Base-by-base conservation (phyloP, 768 basidiomycete species). In the Tricholoma flavovirens region DNA sequence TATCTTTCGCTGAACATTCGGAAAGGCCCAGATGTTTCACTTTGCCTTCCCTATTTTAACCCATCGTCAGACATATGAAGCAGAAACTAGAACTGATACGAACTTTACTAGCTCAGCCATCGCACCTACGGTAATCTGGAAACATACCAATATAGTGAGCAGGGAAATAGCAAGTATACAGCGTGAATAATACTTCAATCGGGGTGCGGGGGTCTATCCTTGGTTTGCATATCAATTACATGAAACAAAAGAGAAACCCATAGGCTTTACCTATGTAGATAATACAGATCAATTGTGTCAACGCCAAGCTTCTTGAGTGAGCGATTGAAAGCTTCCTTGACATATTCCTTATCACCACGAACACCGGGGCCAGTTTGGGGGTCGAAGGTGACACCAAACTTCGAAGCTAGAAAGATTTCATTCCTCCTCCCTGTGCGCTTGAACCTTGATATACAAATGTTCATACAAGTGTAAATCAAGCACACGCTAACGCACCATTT, bases 1-100 rank as follows among this genome's bases (percentile, higher is more conserved):
- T 67, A n/a, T 75, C 74, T 4, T 62, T 58, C 4, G 73, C 74
- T 9, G 74, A 75, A 57, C 72, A 73, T 60, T 83, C 81, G 6
- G 78, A 82, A 14, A 82, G 68, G n/a, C 81, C 79, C 29, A 82
- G 66, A 57, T 81, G 75, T 57, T 75, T 77, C 49, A 79, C 71
- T 58, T 77, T 75, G 8, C 75, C 69, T 59, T 72, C 51, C 65
- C 75, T 68, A 35, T 35, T 11, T 35, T 12, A 36, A 15, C 15
- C 4, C 4, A 15, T 5, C 5, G 4, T 36, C 35, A 36, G 35
- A 12, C 14, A 3, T 14, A 36, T 15, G 14, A 15, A 12, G 60
- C 60, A 60, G 29, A 66, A 30, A 21, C 10, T 32, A 11, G 30
- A 62, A 62, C 14, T 62, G 64, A 53, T 35, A 60, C 73, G 15